Percentiles rank a stretch among this genome's conserved stretches.
These are phyloP conservation scores for Paramecium sexaurelia DNA, from an alignment of 73 alveolate species.

Conservation along the genomic window DNA sequence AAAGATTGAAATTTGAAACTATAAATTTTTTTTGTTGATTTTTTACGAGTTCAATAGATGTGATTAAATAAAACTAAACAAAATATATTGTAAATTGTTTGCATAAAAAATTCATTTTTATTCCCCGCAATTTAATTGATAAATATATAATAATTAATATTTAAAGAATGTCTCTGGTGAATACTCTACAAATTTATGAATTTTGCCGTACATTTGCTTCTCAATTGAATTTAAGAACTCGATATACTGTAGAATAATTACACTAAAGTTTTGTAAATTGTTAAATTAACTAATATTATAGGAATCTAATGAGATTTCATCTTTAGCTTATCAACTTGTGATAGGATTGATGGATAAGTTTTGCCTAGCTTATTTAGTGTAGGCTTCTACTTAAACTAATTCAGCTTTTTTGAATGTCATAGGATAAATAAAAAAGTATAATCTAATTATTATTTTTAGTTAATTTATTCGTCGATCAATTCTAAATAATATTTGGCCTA, in stretches of 20 bases:
- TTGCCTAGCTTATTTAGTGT: not conserved
- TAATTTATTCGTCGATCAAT: slow-evolving; percentile 40
- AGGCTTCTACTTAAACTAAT: slow-evolving; percentile 32
- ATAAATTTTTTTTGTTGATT: too few relatives aligned
- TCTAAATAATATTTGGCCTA: slow-evolving; percentile 28
- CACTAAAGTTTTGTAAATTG: not conserved
- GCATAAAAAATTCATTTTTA: not conserved
- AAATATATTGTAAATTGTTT: not conserved
- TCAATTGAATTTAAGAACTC: not conserved
- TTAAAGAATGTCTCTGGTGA: slow-evolving; percentile 16
- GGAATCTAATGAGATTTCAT: slow-evolving; percentile 1
- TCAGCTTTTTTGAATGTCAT: slow-evolving; percentile 34
- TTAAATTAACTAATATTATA: not conserved
- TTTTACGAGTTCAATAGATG: too few relatives aligned
- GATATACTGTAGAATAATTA: slow-evolving; percentile 7
- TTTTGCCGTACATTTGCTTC: not conserved
- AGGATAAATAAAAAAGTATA: slow-evolving; percentile 41
- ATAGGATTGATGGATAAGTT: slow-evolving; percentile 43
- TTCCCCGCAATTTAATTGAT: not conserved
- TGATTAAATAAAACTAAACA: not conserved
- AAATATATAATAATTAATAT: not conserved
- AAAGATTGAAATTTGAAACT: too few relatives aligned
- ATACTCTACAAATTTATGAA: slow-evolving; percentile 43
- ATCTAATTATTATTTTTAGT: not conserved
- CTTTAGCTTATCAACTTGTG: not conserved